Percentiles rank a stretch among this genome's conserved stretches.
These are phyloP conservation scores for Solanum bulbocastanum DNA, from an alignment of 257 asterid genomes.

Conservation along the genomic window DNA sequence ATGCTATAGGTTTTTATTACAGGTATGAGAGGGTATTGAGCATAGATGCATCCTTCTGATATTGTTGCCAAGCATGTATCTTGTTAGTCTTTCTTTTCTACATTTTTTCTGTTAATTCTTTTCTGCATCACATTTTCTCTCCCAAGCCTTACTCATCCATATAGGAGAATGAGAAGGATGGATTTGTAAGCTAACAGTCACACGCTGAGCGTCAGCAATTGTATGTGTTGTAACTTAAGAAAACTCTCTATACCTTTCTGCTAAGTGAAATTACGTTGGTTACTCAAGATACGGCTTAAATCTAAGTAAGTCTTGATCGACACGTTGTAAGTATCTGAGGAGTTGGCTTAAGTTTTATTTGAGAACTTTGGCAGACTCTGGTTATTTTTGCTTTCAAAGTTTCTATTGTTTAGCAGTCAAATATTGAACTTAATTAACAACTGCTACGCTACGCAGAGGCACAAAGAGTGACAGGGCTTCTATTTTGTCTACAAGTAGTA, in stretches of 20 bases:
- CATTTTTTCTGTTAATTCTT: not conserved
- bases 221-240: not conserved
- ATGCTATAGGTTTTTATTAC: conserved; percentile 27
- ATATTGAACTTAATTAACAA: not conserved
- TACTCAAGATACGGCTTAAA: not conserved
- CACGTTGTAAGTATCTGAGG: not conserved
- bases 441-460: not conserved
- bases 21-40: conserved; percentile 19
- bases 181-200: not conserved
- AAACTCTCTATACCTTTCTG: not conserved
- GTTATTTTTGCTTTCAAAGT: not conserved
- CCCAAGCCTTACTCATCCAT: not conserved
- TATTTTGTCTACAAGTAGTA: not conserved
- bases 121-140: not conserved
- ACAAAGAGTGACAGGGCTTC: not conserved
- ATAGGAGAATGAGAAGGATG: not conserved
- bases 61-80: not conserved
- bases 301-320: not conserved
- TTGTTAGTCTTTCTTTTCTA: conserved; percentile 1
- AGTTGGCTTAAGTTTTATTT: not conserved
- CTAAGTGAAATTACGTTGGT: not conserved
- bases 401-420: not conserved
- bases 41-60: conserved; percentile 30
- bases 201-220: not conserved
- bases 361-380: not conserved